A percentile compares a stretch with the other conserved stretches of the same genome.
Conservation (phyloP, 345 rosid species). For the Turnera subulata region DNA sequence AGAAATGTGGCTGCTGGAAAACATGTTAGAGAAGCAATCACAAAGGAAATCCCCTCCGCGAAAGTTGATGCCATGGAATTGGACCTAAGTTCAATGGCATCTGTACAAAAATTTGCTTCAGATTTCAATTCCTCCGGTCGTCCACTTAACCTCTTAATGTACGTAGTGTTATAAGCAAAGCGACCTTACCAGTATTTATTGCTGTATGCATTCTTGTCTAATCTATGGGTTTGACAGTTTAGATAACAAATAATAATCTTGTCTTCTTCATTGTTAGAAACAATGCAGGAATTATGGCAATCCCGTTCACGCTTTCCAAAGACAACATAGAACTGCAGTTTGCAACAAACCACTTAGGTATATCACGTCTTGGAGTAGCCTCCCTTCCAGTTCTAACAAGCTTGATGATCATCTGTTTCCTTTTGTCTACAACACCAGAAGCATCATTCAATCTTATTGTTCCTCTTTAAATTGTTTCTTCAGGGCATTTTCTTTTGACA, state of each 20-base stretch:
- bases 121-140: slow-evolving; percentile 27
- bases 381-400: too few relatives aligned
- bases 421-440: too few relatives aligned
- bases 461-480: too few relatives aligned
- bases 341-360: slow-evolving; percentile 31
- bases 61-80: slow-evolving; percentile 31
- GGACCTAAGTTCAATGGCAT: slow-evolving; percentile 40
- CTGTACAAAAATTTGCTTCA: slow-evolving; percentile 33
- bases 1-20: slow-evolving; percentile 33
- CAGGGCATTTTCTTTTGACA: slow-evolving; percentile 57
- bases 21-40: slow-evolving; percentile 26
- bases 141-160: slow-evolving; percentile 40
- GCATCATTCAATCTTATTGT: too few relatives aligned
- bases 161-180: slow-evolving; percentile 1
- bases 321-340: slow-evolving; percentile 28
- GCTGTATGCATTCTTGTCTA: too few relatives aligned
- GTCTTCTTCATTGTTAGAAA: slow-evolving; percentile 20
- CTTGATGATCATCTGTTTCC: not conserved
- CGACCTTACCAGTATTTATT: not conserved
- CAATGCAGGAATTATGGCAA: slow-evolving; percentile 33
- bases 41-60: slow-evolving; percentile 18
- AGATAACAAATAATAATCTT: too few relatives aligned
- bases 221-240: not conserved
- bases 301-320: slow-evolving; percentile 31
- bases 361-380: too few relatives aligned